phyloP scores from a whole-genome alignment of 108 stramenopile species.

The Discostella pseudostelligera region DNA sequence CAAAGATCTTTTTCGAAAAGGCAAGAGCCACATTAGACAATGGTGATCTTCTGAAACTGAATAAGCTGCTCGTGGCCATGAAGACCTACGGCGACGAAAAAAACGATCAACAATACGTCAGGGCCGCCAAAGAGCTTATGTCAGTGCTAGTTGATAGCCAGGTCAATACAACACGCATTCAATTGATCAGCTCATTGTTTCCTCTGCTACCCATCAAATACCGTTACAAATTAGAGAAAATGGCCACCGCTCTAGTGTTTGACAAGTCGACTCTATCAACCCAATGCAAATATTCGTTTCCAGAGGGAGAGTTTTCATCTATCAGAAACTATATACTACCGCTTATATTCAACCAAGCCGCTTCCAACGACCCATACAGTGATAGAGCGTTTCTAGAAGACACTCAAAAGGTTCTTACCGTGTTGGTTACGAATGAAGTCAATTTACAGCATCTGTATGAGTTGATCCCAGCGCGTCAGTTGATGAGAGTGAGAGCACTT shows the following conservation, averaged over 20 bases:
- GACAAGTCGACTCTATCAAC: slow-evolving; percentile 40
- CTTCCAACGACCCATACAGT: slow-evolving; percentile 4
- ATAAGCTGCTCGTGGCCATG: slow-evolving; percentile 64
- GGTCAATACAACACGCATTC: slow-evolving; percentile 24
- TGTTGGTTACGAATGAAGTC: slow-evolving; percentile 11
- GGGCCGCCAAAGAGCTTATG: slow-evolving; percentile 37
- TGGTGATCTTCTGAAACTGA: slow-evolving; percentile 57
- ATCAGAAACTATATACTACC: slow-evolving; percentile 24
- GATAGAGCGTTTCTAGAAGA: slow-evolving; percentile 33
- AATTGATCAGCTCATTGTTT: slow-evolving; percentile 55
- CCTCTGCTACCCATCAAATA: slow-evolving; percentile 60
- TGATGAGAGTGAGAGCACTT: slow-evolving; percentile 24
- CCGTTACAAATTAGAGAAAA: slow-evolving; percentile 43
- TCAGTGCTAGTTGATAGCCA: slow-evolving; percentile 19
- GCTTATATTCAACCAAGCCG: slow-evolving; percentile 26
- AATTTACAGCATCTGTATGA: slow-evolving; percentile 21
- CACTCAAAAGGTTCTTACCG: slow-evolving; percentile 24
- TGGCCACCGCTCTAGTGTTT: slow-evolving; percentile 48
- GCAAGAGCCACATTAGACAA: slow-evolving; percentile 29
- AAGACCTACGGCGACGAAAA: slow-evolving; percentile 51
- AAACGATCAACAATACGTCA: slow-evolving; percentile 25
- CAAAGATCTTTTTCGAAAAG: slow-evolving; percentile 49
- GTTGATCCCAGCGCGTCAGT: slow-evolving; percentile 30
- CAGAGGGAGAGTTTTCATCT: slow-evolving; percentile 24
- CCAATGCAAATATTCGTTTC: slow-evolving; percentile 31